phyloP scores from a whole-genome alignment of 2,329 filamentous ascomycete genomes.

The Calonectria pseudoreteaudii region DNA sequence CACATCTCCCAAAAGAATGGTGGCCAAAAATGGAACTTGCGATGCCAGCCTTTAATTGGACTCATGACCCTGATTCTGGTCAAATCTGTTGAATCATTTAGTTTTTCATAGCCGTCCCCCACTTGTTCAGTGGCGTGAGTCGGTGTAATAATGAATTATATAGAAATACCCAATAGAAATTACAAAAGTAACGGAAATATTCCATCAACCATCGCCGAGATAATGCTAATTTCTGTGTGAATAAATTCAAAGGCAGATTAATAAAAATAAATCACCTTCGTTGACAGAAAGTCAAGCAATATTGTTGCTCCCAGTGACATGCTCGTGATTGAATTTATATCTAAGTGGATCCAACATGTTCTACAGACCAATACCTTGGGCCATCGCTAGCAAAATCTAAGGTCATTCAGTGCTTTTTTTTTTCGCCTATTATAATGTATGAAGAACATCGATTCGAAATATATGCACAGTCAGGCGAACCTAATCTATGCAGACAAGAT shows the following conservation, averaged over 20 bases:
- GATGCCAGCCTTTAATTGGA: constrained; percentile 12
- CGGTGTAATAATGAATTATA: background rate
- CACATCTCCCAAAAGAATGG: constrained; percentile 14
- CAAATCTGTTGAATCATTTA: background rate
- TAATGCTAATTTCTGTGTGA: background rate
- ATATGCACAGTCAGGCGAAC: background rate
- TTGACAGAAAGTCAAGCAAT: too few species aligned
- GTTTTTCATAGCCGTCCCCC: background rate
- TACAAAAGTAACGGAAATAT: background rate
- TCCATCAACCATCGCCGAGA: background rate
- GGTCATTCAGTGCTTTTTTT: too few species aligned
- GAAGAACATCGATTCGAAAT: too few species aligned
- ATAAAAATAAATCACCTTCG: too few species aligned
- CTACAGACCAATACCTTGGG: too few species aligned
- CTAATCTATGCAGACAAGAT: background rate
- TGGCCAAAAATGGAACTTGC: constrained; percentile 20
- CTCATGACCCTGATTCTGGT: background rate
- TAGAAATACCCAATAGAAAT: background rate
- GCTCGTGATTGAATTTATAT: too few species aligned
- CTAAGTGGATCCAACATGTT: too few species aligned
- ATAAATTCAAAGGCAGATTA: too few species aligned
- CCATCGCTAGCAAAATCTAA: too few species aligned
- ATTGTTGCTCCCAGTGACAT: too few species aligned
- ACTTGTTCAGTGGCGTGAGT: background rate
- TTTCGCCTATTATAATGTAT: too few species aligned